Conservation (phyloP, 2,329 filamentous ascomycete species). For the Colletotrichum paranaense region DNA sequence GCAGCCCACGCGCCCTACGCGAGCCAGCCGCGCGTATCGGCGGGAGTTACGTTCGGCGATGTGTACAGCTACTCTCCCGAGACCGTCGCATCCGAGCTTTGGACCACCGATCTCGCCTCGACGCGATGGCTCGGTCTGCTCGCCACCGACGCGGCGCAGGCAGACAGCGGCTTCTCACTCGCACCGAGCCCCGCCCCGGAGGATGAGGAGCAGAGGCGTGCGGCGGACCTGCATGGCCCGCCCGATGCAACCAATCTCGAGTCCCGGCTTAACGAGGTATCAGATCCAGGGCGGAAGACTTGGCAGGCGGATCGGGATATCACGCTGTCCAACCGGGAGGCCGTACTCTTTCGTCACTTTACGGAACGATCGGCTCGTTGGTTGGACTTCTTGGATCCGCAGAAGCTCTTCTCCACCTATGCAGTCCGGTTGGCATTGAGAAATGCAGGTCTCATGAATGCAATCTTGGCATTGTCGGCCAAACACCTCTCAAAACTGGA, state of each 20-base stretch:
- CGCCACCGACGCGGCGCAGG: constrained; percentile 45
- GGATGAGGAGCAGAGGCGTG: constrained; percentile 20
- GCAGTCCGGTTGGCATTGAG: constrained; percentile 52
- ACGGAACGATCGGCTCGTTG: constrained; percentile 38
- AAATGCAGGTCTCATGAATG: constrained; percentile 68
- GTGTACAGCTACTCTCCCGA: constrained; percentile 40
- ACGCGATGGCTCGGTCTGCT: constrained; percentile 46
- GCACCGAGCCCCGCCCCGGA: constrained; percentile 38
- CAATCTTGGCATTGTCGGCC: constrained; percentile 66
- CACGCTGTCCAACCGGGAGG: constrained; percentile 40
- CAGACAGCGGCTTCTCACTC: constrained; percentile 44
- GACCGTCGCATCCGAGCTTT: constrained; percentile 42
- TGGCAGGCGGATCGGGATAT: constrained; percentile 42
- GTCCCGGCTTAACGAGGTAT: constrained; percentile 20
- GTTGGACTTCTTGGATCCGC: constrained; percentile 47
- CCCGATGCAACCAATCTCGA: constrained; percentile 15
- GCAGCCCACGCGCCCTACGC: constrained; percentile 4
- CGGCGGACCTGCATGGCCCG: not conserved
- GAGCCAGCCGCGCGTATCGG: constrained; percentile 13
- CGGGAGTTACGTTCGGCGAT: constrained; percentile 26
- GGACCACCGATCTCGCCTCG: constrained; percentile 44
- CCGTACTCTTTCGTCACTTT: constrained; percentile 43
- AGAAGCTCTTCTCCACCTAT: constrained; percentile 46
- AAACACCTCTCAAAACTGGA: constrained; percentile 48
- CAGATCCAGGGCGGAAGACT: constrained; percentile 39